Evolutionary conservation across 305 asterid genomes (phyloP).

Genomic region (Caryopteris hybrid): DNA sequence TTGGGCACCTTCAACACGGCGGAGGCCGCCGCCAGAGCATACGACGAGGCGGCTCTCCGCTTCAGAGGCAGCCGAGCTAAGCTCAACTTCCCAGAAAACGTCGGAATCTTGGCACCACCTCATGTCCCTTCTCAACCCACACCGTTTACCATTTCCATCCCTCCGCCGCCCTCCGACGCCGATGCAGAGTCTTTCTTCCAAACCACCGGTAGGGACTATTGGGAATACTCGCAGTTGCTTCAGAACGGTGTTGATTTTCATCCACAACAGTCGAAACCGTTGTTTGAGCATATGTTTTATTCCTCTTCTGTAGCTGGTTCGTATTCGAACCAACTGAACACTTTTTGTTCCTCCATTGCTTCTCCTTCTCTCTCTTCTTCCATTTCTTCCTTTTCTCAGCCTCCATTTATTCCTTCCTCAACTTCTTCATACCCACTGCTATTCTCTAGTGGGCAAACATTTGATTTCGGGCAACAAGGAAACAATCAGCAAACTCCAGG

Average conservation of each 20-base stretch:
- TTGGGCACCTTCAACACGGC: slow-evolving; percentile 90
- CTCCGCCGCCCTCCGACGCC: slow-evolving; percentile 16
- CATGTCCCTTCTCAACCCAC: slow-evolving; percentile 13
- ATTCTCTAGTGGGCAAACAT: slow-evolving; percentile 34
- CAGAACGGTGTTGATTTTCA: slow-evolving; percentile 34
- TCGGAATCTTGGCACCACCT: slow-evolving; percentile 23
- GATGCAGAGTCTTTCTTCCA: slow-evolving; percentile 24
- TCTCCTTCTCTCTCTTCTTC: slow-evolving; percentile 16
- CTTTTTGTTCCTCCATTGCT: slow-evolving; percentile 11
- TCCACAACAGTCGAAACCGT: slow-evolving; percentile 21
- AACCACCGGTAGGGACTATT: slow-evolving; percentile 35
- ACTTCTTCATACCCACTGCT: slow-evolving; percentile 32
- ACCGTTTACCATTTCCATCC: slow-evolving; percentile 13
- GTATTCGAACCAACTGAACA: slow-evolving; percentile 38
- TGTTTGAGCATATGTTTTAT: slow-evolving; percentile 48
- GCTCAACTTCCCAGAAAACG: slow-evolving; percentile 81
- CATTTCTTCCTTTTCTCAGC: background rate
- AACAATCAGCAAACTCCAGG: slow-evolving; percentile 15
- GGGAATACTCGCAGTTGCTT: slow-evolving; percentile 54
- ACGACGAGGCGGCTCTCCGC: slow-evolving; percentile 81
- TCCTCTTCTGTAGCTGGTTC: slow-evolving; percentile 38
- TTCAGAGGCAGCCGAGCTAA: slow-evolving; percentile 85
- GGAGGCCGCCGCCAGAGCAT: slow-evolving; percentile 82
- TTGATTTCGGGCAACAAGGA: slow-evolving; percentile 28
- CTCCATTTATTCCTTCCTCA: slow-evolving; percentile 14